Percentiles rank a stretch among this genome's conserved stretches.
Evolutionary conservation across 2,329 filamentous ascomycete species (phyloP).

Genomic region (Xylaria arbuscula): DNA sequence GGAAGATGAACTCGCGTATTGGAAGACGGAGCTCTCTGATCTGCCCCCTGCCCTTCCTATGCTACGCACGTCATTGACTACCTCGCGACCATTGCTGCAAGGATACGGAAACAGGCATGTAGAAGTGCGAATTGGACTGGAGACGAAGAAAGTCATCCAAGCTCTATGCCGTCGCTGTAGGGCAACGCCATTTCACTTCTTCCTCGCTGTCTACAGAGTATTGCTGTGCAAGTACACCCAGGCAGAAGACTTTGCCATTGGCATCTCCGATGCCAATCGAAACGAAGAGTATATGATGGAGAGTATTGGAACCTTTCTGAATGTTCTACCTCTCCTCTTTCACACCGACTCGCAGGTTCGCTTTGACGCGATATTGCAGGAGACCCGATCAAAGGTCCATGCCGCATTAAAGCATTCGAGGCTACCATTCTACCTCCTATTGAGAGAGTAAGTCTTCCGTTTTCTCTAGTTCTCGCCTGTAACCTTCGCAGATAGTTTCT

Average conservation of each 20-base stretch:
- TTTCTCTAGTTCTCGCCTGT: neutral
- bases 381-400: neutral
- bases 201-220: conserved; percentile 14
- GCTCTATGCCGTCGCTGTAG: neutral
- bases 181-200: conserved; percentile 30
- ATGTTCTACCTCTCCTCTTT: conserved; percentile 1
- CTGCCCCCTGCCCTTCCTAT: neutral
- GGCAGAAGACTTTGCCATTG: conserved; percentile 6
- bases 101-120: neutral
- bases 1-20: neutral
- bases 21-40: neutral
- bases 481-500: neutral
- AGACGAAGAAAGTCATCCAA: neutral
- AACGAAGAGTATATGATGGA: neutral
- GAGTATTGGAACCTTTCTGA: conserved; percentile 2
- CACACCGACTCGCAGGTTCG: neutral
- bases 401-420: neutral
- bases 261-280: conserved; percentile 7
- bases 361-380: neutral
- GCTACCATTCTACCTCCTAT: neutral
- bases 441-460: neutral
- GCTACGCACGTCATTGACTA: neutral
- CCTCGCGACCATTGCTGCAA: neutral
- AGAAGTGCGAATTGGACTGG: neutral
- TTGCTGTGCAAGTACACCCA: conserved; percentile 14